Base-by-base conservation (phyloP, 2,329 filamentous ascomycete species). In the Zasmidium angulare region DNA sequence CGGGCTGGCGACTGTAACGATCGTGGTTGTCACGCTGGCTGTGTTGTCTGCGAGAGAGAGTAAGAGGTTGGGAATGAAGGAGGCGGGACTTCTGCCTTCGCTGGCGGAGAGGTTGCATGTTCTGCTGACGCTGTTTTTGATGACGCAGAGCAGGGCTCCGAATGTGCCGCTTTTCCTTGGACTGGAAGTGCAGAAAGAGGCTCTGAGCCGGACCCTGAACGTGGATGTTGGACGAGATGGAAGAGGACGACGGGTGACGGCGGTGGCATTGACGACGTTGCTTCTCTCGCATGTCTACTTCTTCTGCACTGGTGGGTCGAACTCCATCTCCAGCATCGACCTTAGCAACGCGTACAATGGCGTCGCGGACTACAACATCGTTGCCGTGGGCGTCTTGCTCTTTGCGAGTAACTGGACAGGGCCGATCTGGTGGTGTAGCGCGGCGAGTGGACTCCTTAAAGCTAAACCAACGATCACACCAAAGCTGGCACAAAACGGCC, bases 291-390 rank as follows among this genome's bases (percentile, higher is more conserved):
- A 93, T 76, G 81, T 86, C 36, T 87, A 89, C 53, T 99, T 96
- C 81, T 99, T 98, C 73, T 89, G 91, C 26, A 86, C 91, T 63
- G 95, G 93, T 22, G 92, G 92, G 72, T 91, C 90, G 50, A 99
- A 99, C 74, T 89, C 95, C 46, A 96, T 99, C 66, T 96, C 93
- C 12, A 93, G 90, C n/a, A 86, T 99, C 68, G 93, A 98, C 71
- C 83, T 99, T 20, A 96, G 91, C 4, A 96, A 89, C 71, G 93
- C 93, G 0, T 99, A 99, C 77, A 99, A 99, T 69, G 95, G 95
- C 63, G 82, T 99, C 40, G 84, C 83, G 52, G 85, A 82, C 57
- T 99, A 96, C 79, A 93, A 90, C 70, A 81, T 95, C 63, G 63
- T 86, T n/a, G 82, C 87, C 17, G 95, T 99, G 17, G 95, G 91